Base-by-base conservation (phyloP, 441 rosid genomes). In the Populus hybrid region DNA sequence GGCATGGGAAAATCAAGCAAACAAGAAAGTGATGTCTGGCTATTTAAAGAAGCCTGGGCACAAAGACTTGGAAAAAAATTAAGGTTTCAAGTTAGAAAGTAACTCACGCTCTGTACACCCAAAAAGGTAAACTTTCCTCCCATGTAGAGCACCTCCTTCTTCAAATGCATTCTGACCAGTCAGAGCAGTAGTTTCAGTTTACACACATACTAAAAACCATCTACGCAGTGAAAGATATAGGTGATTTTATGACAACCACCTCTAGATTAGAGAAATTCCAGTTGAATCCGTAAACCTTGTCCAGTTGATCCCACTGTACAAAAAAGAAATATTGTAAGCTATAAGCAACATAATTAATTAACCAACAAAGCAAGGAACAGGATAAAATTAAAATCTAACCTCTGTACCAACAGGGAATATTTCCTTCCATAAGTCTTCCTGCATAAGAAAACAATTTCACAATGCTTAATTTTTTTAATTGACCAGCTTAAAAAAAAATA, bases 391-490 rank as follows among this genome's bases (percentile, higher is more conserved):
- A 20, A 20, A 40, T 24, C 84, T 70, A 86, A 97, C 99, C 99
- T 97, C 99, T 0, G 99, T 97, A 63, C 99, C 99, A 78, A 95
- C 99, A 24, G 98, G 99, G 81, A 93, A 93, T 21, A 87, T 92
- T 67, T 79, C 86, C 87, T 87, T 93, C 99, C 99, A 97, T 61
- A 95, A 80, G 80, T 90, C 99, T 82, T 97, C 98, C 99, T 97
- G 84, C 79, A 89, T 28, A 73, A 74, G 67, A 54, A 54, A 54
- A 40, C 4, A 77, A 74, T 76, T 46, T 50, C 21, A 81, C 20
- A 79, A 61, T 3, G 23, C 36, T 23, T 46, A 76, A 54, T 54
- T 54, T 54, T 54, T 54, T 54, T 30, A 30, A 30, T 30, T 50
- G 16, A 4, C 61, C 61, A 54, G 8, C 61, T 18, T 18, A 46